Percentiles rank a stretch among this genome's conserved stretches.
These are phyloP conservation scores for Ophiostoma sp. DNA, from an alignment of 2,329 filamentous ascomycete species.

Conservation along the genomic window DNA sequence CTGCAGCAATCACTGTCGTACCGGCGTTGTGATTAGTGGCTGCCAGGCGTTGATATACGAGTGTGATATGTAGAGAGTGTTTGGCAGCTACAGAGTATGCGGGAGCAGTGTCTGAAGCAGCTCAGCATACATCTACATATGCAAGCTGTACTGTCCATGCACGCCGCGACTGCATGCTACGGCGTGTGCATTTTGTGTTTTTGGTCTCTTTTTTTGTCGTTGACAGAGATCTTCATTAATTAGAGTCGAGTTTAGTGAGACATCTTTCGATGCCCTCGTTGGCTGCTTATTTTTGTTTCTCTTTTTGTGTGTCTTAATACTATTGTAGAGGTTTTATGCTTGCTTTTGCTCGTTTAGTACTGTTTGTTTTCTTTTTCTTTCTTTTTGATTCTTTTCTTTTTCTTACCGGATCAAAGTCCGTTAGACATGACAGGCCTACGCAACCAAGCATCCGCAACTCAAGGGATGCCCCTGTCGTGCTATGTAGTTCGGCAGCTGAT, in stretches of 20 bases:
- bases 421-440: conserved; percentile 7
- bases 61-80: not conserved
- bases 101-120: not conserved
- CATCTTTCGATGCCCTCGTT: not conserved
- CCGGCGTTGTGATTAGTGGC: not conserved
- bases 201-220: not conserved
- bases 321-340: no score
- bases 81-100: not conserved
- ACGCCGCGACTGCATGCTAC: conserved; percentile 2
- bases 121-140: not conserved
- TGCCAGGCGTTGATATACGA: conserved; percentile 2
- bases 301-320: not conserved
- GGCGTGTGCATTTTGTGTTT: not conserved
- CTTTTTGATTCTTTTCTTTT: not conserved
- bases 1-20: not conserved
- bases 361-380: not conserved
- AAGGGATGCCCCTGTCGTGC: conserved; percentile 14
- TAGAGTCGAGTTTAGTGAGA: not conserved
- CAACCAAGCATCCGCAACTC: not conserved
- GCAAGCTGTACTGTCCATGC: not conserved
- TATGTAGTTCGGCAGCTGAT: not conserved
- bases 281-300: not conserved
- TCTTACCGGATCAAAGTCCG: conserved; percentile 1
- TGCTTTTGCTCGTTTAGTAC: not conserved
- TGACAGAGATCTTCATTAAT: not conserved